Conservation (phyloP, 495 filamentous ascomycete genomes). For the Lophiostoma macrostomum region DNA sequence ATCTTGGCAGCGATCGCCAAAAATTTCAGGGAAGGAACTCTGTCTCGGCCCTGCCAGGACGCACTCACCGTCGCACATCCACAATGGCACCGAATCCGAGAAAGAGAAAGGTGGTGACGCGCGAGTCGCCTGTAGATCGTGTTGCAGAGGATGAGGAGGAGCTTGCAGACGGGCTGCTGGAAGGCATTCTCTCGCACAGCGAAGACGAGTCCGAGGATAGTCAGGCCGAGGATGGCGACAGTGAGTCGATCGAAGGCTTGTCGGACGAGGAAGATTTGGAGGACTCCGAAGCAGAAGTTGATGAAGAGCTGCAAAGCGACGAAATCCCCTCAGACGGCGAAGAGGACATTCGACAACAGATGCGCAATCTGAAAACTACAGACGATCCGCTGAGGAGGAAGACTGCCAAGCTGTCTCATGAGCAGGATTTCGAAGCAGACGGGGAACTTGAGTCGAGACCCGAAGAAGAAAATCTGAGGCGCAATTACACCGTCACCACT, state of each 20-base stretch:
- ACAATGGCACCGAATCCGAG: conserved; percentile 26
- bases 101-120: conserved; percentile 28
- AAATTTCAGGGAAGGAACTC: too few relatives aligned
- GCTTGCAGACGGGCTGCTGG: conserved; percentile 58
- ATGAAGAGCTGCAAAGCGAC: conserved; percentile 51
- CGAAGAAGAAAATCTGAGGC: conserved; percentile 41
- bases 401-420: conserved; percentile 7
- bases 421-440: conserved; percentile 22
- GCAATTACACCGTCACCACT: conserved; percentile 59
- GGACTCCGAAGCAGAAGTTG: conserved; percentile 48
- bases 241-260: conserved; percentile 19
- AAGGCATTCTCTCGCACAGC: conserved; percentile 61
- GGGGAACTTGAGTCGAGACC: conserved; percentile 36
- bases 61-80: background rate
- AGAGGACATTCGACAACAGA: conserved; percentile 37
- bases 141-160: conserved; percentile 53
- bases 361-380: conserved; percentile 32
- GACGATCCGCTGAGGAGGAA: conserved; percentile 25
- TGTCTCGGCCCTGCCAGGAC: too few relatives aligned
- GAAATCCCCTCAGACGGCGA: conserved; percentile 56
- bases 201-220: conserved; percentile 45
- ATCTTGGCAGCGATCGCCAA: too few relatives aligned
- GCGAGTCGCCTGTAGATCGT: conserved; percentile 13
- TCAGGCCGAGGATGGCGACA: conserved; percentile 42
- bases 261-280: conserved; percentile 50